phyloP scores from a whole-genome alignment of 257 asterid genomes.

The Leonotis leonurus region DNA sequence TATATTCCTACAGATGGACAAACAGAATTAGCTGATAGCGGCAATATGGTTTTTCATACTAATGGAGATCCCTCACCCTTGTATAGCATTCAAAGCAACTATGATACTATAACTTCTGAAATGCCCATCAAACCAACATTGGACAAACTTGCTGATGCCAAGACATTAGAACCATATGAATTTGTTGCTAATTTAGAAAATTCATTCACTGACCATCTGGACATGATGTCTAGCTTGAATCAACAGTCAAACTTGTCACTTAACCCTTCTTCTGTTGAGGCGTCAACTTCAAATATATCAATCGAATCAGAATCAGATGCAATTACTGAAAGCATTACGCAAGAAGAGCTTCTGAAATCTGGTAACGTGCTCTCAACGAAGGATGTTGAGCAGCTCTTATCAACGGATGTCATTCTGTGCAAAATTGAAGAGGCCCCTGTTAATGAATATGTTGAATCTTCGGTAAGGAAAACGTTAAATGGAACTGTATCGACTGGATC shows the following conservation, averaged over 20 bases:
- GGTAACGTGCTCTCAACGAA: conserved; percentile 28
- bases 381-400: conserved; percentile 22
- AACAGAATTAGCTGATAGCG: conserved; percentile 31
- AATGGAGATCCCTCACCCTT: conserved; percentile 25
- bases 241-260: conserved; percentile 22
- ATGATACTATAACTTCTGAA: conserved; percentile 29
- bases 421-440: conserved; percentile 23
- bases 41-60: conserved; percentile 33
- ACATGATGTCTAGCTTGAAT: conserved; percentile 26
- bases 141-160: conserved; percentile 28
- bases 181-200: conserved; percentile 26
- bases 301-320: conserved; percentile 30
- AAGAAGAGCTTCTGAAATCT: conserved; percentile 31
- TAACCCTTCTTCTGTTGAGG: conserved; percentile 34
- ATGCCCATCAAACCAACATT: conserved; percentile 31
- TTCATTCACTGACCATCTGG: conserved; percentile 24
- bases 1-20: conserved; percentile 23
- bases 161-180: conserved; percentile 27
- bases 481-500: conserved; percentile 29
- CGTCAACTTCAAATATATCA: conserved; percentile 14
- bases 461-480: conserved; percentile 20
- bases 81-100: conserved; percentile 31
- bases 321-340: conserved; percentile 26
- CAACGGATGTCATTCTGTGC: conserved; percentile 9
- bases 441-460: conserved; percentile 33